A percentile compares a stretch with the other conserved stretches of the same genome.
These are phyloP conservation scores for Stenocarpella maydis DNA, from an alignment of 2,329 filamentous ascomycete species.

Conservation along the genomic window DNA sequence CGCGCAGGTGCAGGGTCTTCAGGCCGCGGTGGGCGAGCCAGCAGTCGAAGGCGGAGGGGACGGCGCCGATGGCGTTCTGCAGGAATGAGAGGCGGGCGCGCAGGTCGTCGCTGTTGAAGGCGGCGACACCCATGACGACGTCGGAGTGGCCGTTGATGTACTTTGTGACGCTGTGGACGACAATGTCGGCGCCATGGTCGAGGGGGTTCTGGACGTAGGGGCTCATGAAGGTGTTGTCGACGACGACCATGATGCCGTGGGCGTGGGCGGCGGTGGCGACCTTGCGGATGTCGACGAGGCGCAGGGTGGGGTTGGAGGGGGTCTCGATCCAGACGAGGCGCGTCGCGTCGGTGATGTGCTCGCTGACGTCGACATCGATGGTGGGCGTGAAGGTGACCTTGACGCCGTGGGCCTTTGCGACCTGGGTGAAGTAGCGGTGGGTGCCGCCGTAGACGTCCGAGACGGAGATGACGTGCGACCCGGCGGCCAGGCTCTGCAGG, in stretches of 20 bases:
- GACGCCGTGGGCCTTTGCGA: constrained; percentile 92
- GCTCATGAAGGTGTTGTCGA: constrained; percentile 98
- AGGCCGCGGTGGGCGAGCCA: constrained; percentile 97
- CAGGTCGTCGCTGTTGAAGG: constrained; percentile 88
- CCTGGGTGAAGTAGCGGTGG: constrained; percentile 98
- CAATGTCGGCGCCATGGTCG: constrained; percentile 93
- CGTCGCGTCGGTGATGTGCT: constrained; percentile 86
- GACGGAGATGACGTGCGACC: constrained; percentile 94
- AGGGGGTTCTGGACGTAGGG: constrained; percentile 98
- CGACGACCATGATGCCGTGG: constrained; percentile 92
- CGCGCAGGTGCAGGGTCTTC: constrained; percentile 95
- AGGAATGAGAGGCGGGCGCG: constrained; percentile 84
- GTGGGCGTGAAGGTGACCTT: constrained; percentile 92
- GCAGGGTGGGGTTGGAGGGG: constrained; percentile 92
- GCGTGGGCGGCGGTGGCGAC: constrained; percentile 85
- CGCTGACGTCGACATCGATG: constrained; percentile 87
- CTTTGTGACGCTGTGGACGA: constrained; percentile 97
- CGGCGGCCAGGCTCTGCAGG: constrained; percentile 88
- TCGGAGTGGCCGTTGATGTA: constrained; percentile 99
- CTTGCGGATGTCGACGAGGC: constrained; percentile 89
- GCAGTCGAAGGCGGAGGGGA: constrained; percentile 94
- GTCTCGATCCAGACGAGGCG: constrained; percentile 98
- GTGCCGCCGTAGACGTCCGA: constrained; percentile 98
- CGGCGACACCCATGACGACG: constrained; percentile 96
- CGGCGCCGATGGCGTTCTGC: constrained; percentile 96